Base-by-base conservation (phyloP, 2,329 filamentous ascomycete species). In the Trichoderma arundinaceum region DNA sequence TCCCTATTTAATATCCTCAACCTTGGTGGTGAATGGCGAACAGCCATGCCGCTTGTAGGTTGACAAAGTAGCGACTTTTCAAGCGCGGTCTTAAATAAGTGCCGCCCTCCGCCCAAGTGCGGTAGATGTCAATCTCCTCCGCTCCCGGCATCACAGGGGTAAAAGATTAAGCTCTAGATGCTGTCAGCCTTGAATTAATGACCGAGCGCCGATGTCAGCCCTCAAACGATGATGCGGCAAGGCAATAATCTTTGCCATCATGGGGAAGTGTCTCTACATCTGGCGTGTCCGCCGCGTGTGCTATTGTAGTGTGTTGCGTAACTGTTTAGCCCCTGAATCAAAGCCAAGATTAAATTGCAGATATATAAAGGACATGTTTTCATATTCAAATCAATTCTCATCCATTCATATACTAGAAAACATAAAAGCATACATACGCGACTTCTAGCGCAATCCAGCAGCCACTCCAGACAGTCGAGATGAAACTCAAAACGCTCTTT, bases 31-130 rank as follows among this genome's bases (percentile, higher is more conserved):
- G 22, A 28, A 4, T 28, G 22, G 22, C 4, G 22, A 28, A 4
- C 17, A 12, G 17, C 10, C 5, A 32, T 38, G n/a, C 17, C 12
- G 17, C 7, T 28, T 28, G 22, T 28, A 22, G 12, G 15, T 41
- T 39, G 12, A 19, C 17, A 4, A 22, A 28, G 17, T 54, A 33
- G n/a, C 35, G 7, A 15, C n/a, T 12, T n/a, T 28, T 39, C 3
- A 54, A 54, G 35, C 52, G 52, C 52, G 52, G 52, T 39, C 13
- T 28, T 54, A 39, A 41, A 41, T 39, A 54, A 41, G 17, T 28
- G 35, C 52, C 52, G 52, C 52, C 6, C 19, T 54, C 52, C 52
- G 52, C 17, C 7, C 17, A n/a, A 54, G 7, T 6, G 52, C 52
- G 52, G 52, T 1, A 41, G 52, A 48, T 54, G 35, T 19, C n/a